A percentile compares a stretch with the other conserved stretches of the same genome.
Evolutionary conservation across 768 basidiomycete species (phyloP).

Genomic region (Suillus paluster): DNA sequence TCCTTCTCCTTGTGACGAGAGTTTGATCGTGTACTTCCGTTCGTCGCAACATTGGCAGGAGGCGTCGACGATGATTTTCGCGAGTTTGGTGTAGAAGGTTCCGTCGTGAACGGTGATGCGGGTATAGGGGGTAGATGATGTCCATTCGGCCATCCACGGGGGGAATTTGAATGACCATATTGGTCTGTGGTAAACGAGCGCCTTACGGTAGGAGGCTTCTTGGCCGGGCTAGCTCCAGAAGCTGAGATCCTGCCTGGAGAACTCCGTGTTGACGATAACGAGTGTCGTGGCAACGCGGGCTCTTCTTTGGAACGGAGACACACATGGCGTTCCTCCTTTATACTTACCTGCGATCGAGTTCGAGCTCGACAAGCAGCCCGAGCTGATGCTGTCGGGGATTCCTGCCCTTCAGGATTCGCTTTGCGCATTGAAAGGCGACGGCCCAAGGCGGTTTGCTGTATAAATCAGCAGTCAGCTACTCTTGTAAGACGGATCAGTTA

Average conservation of each 20-base stretch:
- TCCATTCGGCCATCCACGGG: slow-evolving; percentile 39
- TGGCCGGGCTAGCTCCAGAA: slow-evolving; percentile 26
- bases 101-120: slow-evolving; percentile 69
- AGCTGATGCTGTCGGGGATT: not conserved
- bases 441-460: slow-evolving; percentile 71
- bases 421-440: slow-evolving; percentile 61
- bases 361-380: slow-evolving; percentile 10
- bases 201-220: slow-evolving; percentile 32
- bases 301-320: slow-evolving; percentile 33
- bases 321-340: slow-evolving; percentile 37
- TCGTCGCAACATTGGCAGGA: slow-evolving; percentile 39
- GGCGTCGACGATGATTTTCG: slow-evolving; percentile 44
- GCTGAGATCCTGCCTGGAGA: slow-evolving; percentile 36
- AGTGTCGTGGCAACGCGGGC: slow-evolving; percentile 31
- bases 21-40: slow-evolving; percentile 22
- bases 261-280: slow-evolving; percentile 37
- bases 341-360: slow-evolving; percentile 42
- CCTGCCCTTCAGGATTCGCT: slow-evolving; percentile 12
- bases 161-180: slow-evolving; percentile 28
- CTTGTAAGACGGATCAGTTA: not conserved
- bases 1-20: slow-evolving; percentile 36
- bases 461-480: not conserved
- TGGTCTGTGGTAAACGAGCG: slow-evolving; percentile 38
- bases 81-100: slow-evolving; percentile 61
- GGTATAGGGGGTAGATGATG: slow-evolving; percentile 67